Percentiles rank a stretch among this genome's conserved stretches.
Conservation (phyloP, 805 yeast species). For the Candida xiaguanensis region DNA sequence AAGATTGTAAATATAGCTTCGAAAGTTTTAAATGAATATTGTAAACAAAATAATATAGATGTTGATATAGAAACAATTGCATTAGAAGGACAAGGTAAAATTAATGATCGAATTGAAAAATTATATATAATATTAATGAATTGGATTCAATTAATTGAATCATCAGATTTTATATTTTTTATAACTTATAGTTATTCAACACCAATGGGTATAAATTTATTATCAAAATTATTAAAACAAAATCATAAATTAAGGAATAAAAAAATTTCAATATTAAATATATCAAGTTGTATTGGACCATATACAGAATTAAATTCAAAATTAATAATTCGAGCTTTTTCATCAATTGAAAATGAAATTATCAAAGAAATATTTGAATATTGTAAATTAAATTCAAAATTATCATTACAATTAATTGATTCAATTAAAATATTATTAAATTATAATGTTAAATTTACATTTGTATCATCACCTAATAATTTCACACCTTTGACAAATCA, state of each 20-base stretch:
- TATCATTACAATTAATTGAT: slow-evolving; percentile 16
- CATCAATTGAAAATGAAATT: slow-evolving; percentile 32
- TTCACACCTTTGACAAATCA: slow-evolving; percentile 31
- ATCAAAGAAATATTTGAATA: slow-evolving; percentile 34
- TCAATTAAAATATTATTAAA: slow-evolving; percentile 15
- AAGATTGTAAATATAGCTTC: slow-evolving; percentile 26
- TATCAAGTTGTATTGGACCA: slow-evolving; percentile 37
- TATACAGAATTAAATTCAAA: slow-evolving; percentile 28
- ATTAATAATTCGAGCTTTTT: slow-evolving; percentile 35
- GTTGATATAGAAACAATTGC: slow-evolving; percentile 32
- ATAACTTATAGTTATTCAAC: slow-evolving; percentile 34
- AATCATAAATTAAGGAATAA: slow-evolving; percentile 10
- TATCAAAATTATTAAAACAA: slow-evolving; percentile 15
- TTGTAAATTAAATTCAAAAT: slow-evolving; percentile 18
- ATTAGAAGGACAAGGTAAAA: slow-evolving; percentile 38
- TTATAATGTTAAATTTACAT: slow-evolving; percentile 31
- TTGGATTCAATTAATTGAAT: slow-evolving; percentile 27
- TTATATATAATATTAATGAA: slow-evolving; percentile 25
- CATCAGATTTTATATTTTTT: slow-evolving; percentile 30
- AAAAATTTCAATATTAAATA: slow-evolving; percentile 30
- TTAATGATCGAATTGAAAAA: slow-evolving; percentile 24
- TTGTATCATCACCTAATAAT: slow-evolving; percentile 31
- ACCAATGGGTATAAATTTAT: slow-evolving; percentile 27
- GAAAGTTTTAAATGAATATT: slow-evolving; percentile 28
- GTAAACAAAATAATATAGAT: slow-evolving; percentile 10